phyloP scores from a whole-genome alignment of 106 monocot species.

The Dendrobium officinale region DNA sequence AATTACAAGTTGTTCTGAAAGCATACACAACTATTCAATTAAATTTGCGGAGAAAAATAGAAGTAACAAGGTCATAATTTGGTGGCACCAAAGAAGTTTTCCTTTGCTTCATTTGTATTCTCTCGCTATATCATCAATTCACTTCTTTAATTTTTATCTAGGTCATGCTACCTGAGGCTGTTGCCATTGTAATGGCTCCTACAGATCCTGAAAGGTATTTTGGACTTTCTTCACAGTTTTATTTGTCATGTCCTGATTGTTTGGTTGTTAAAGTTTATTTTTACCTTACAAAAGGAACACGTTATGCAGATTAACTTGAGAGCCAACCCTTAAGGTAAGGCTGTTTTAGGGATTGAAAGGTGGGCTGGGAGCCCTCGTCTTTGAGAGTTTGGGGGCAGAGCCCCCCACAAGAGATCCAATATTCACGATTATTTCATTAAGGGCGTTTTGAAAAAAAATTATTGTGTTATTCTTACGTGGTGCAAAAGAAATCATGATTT shows the following conservation, averaged over 20 bases:
- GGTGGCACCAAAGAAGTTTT: not conserved
- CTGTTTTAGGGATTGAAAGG: too few species aligned
- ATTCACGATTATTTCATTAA: too few species aligned
- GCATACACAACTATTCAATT: not conserved
- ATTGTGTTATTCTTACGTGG: too few species aligned
- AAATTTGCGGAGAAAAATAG: not conserved
- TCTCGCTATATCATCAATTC: not conserved
- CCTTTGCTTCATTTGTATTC: not conserved
- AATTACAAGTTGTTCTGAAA: not conserved
- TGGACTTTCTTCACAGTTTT: not conserved
- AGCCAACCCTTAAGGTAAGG: too few species aligned
- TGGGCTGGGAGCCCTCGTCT: too few species aligned
- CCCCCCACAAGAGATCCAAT: too few species aligned
- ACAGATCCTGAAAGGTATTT: constrained; percentile 55
- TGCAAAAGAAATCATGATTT: too few species aligned
- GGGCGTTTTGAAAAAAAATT: too few species aligned
- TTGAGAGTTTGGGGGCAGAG: too few species aligned
- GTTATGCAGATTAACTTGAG: too few species aligned
- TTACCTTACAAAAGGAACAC: too few species aligned
- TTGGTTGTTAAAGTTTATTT: not conserved
- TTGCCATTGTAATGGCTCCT: constrained; percentile 78
- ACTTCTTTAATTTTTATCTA: constrained; percentile 7
- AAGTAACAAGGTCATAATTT: not conserved
- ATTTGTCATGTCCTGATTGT: not conserved
- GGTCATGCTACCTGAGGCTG: constrained; percentile 76